phyloP scores from a whole-genome alignment of 768 basidiomycete species.

The Termitomyces sp. region DNA sequence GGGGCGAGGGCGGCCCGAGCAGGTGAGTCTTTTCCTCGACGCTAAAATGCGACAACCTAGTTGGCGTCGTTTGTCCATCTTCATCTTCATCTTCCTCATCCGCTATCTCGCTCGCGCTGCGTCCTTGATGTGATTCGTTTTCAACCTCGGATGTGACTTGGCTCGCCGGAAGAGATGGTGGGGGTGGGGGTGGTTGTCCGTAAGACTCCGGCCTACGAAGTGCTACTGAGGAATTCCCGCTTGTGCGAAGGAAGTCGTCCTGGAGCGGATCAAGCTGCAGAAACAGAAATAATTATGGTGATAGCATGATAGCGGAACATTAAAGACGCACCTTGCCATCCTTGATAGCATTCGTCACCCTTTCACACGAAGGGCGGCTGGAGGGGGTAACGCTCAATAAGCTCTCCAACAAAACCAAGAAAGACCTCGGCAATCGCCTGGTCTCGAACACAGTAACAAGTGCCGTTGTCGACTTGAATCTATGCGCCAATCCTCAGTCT shows the following conservation, averaged over 20 bases:
- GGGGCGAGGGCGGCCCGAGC: slow-evolving; percentile 15
- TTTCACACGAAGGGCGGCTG: slow-evolving; percentile 66
- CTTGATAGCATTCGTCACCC: slow-evolving; percentile 61
- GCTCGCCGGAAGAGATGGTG: not conserved
- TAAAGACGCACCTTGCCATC: slow-evolving; percentile 63
- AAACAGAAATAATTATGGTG: not conserved
- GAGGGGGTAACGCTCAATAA: slow-evolving; percentile 59
- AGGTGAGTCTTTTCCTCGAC: slow-evolving; percentile 10
- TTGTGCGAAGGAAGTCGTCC: slow-evolving; percentile 8
- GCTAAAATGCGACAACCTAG: not conserved
- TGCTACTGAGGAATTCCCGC: slow-evolving; percentile 8
- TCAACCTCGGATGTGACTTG: not conserved
- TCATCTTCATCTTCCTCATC: not conserved
- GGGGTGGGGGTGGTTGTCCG: not conserved
- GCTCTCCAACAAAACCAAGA: slow-evolving; percentile 67
- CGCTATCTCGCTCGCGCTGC: not conserved
- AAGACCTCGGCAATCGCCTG: slow-evolving; percentile 67
- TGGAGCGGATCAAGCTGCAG: slow-evolving; percentile 16
- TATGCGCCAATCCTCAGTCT: slow-evolving; percentile 12
- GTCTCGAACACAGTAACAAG: slow-evolving; percentile 57
- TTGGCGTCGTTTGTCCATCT: slow-evolving; percentile 9
- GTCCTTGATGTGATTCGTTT: not conserved
- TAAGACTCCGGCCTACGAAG: slow-evolving; percentile 7
- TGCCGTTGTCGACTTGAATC: slow-evolving; percentile 46
- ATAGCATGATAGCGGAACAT: not conserved